Percentiles rank a stretch among this genome's conserved stretches.
Conservation (phyloP, 768 basidiomycete genomes). For the Chalciporus sphaerocephalus region DNA sequence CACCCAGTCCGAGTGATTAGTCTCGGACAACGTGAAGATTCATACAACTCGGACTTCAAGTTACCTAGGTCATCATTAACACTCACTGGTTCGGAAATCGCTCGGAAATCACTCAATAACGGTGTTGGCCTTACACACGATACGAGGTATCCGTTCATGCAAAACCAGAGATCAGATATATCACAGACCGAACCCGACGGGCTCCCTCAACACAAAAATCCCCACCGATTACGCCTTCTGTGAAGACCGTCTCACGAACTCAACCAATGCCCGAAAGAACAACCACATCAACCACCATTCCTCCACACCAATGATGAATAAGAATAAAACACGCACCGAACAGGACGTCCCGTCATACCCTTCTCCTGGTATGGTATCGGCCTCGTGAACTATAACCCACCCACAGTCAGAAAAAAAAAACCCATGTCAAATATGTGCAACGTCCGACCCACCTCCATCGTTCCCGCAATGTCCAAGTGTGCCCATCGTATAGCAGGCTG, state of each 20-base stretch:
- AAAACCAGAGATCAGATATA: slow-evolving; percentile 3
- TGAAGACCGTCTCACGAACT: slow-evolving; percentile 30
- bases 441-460: slow-evolving; percentile 59
- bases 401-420: neutral
- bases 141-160: too few relatives aligned
- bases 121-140: too few relatives aligned
- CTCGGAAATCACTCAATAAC: too few relatives aligned
- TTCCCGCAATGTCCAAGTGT: slow-evolving; percentile 79
- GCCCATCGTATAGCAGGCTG: slow-evolving; percentile 70
- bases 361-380: slow-evolving; percentile 60
- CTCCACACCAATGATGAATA: too few relatives aligned
- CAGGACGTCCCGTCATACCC: slow-evolving; percentile 79
- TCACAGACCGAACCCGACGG: too few relatives aligned
- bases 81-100: too few relatives aligned
- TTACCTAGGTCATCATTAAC: too few relatives aligned
- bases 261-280: slow-evolving; percentile 28
- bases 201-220: too few relatives aligned
- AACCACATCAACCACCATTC: neutral
- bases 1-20: too few relatives aligned
- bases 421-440: slow-evolving; percentile 7
- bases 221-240: slow-evolving; percentile 10
- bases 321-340: slow-evolving; percentile 50
- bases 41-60: too few relatives aligned
- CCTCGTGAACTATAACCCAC: slow-evolving; percentile 40
- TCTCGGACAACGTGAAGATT: too few relatives aligned